Evolutionary conservation across 768 basidiomycete genomes (phyloP), one percentile per base, ranked within the genome.

Genomic region (Podaxis rugospora): DNA sequence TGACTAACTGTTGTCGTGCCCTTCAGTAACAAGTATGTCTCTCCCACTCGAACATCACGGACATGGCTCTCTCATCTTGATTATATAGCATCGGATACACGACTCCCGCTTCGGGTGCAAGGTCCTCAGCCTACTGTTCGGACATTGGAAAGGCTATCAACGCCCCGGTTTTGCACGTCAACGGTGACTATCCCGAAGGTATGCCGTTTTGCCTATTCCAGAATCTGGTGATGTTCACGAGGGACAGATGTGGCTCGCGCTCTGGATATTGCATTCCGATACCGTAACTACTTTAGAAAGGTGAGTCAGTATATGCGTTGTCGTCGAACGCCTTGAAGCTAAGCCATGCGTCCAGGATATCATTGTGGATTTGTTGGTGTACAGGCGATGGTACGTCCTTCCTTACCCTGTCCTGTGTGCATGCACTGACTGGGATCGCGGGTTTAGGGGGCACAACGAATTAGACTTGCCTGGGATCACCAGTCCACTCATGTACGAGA

Each of bases 121-220:
- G 94, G 5, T 95, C 93, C 1, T 93, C 90, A 0, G 68, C 91
- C 36, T 97, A 97, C 68, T 94, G 91, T 68, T 92, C 92, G 0
- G 92, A 93, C 69, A 76, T 92, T 39, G 92, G 89, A 4, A 95
- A 95, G 74, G 92, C 92, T 89, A 88, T 95, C 66, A 89, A 92
- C 61, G 87, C 91, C 0, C 95, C 94, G 1, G 84, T 95, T 3
- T 70, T 96, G 18, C 95, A 96, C 63, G 92, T 95, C 62, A 97
- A 95, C 64, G 94, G 94, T 4, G 95, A 97, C 70, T 77, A 89
- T 70, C 92, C 93, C 0, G 93, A 96, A 81, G 92, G 91, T 78
- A 55, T 16, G 56, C 76, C 16, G 6, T 49, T 54, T 61, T 46
- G 21, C 11, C 25, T 61, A 47, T 4, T 16, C 32, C 18, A 13